These are phyloP conservation scores for Yarrowia sp. DNA, from an alignment of 805 yeast species.

Conservation along the genomic window DNA sequence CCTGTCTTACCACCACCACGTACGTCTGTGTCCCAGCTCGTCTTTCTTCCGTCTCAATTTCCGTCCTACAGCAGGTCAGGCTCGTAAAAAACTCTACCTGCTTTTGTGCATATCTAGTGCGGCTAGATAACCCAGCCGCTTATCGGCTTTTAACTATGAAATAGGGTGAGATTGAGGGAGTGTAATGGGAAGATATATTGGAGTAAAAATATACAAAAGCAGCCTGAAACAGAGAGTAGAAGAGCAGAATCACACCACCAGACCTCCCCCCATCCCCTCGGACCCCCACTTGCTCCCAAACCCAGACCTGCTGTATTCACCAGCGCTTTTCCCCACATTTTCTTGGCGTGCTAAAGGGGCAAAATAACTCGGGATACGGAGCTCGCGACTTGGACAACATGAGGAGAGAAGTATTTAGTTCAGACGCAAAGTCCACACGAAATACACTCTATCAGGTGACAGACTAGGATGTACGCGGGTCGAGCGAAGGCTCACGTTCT, in stretches of 20 bases:
- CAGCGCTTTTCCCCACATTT: neutral
- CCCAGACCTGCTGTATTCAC: neutral
- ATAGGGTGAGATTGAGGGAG: too few species aligned
- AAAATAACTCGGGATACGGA: slow-evolving; percentile 4
- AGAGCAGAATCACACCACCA: too few species aligned
- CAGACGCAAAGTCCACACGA: neutral
- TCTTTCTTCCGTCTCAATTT: neutral
- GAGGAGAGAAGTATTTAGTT: neutral
- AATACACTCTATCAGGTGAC: too few species aligned
- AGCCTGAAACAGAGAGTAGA: too few species aligned
- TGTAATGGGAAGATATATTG: too few species aligned
- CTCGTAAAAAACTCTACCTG: neutral
- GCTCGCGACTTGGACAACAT: too few species aligned
- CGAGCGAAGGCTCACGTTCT: too few species aligned
- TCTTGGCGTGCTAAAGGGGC: slow-evolving; percentile 12
- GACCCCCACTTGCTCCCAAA: slow-evolving; percentile 2
- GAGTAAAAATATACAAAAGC: too few species aligned
- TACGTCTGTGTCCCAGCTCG: too few species aligned
- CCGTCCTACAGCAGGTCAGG: neutral
- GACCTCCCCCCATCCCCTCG: neutral
- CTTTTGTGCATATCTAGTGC: neutral
- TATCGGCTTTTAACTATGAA: neutral
- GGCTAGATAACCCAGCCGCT: slow-evolving; percentile 10
- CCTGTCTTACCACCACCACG: too few species aligned
- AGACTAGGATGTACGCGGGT: neutral